Base-by-base conservation (phyloP, 179 eudicot genomes). In the Actinidia arguta region DNA sequence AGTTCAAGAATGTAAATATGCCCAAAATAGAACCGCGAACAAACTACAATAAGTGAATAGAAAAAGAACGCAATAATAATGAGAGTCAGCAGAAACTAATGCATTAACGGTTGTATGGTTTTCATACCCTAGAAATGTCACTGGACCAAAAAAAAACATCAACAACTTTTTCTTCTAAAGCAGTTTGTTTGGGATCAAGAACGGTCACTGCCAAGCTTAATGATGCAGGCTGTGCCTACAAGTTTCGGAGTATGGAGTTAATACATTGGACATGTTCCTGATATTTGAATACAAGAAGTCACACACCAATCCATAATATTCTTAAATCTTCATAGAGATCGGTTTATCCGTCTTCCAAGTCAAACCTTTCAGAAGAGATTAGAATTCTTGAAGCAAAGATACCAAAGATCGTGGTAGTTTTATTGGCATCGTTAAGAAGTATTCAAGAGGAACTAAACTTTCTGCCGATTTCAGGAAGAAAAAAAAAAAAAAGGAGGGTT, bases 1-100 rank as follows among this genome's bases (percentile, higher is more conserved):
- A 55, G 52, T 67, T 69, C 73, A 81, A 8, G 39, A 82, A 50
- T 4, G 56, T 56, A 25, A 50, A 8, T 5, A 79, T 46, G 25
- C 17, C 52, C 12, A 17, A 64, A 39, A 51, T 68, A 46, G 36
- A n/a, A 70, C 56, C 31, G 48, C 18, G 56, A 67, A 46, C n/a
- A 22, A 46, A 55, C 20, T 48, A 36, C 8, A 39, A 67, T 2
- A 4, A 31, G 20, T n/a, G 7, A 44, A 13, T 20, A 39, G 17
- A 63, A 63, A 62, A 63, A 63, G 4, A 24, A 63, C 31, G 17
- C 6, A 7, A 64, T 24, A 8, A 63, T 1, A 67, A 36, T 8
- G 9, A 31, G 25, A 58, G n/a, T 14, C 20, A 67, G 36, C 6
- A 7, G 39, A 67, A 67, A 31, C 72, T 31, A 67, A 17, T 0